A percentile compares a stretch with the other conserved stretches of the same genome.
These are phyloP conservation scores for Hypoxylon sp. DNA, from an alignment of 2,329 filamentous ascomycete genomes.

Conservation along the genomic window DNA sequence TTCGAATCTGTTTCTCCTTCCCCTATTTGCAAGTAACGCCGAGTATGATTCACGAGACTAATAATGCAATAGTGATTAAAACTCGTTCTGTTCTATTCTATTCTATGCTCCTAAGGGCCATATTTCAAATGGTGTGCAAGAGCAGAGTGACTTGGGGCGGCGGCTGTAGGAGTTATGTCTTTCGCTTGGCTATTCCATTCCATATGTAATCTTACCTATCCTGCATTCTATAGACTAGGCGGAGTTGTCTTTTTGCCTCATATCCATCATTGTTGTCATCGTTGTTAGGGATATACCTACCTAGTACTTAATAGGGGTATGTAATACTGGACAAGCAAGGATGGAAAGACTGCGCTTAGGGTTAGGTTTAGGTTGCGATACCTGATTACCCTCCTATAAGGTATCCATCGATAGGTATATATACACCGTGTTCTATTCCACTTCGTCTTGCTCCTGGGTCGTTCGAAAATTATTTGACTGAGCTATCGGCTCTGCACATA, in stretches of 20 bases:
- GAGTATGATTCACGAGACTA: constrained; percentile 28
- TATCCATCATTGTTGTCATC: background rate
- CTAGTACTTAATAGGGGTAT: constrained; percentile 1
- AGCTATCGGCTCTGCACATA: background rate
- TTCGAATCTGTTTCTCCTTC: constrained; percentile 43
- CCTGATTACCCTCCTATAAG: background rate
- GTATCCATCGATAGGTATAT: background rate
- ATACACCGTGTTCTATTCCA: background rate
- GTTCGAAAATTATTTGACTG: background rate
- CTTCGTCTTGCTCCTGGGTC: background rate
- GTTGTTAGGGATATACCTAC: constrained; percentile 9
- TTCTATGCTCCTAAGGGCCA: constrained; percentile 2
- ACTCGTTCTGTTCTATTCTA: background rate
- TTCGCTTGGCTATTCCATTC: constrained; percentile 28
- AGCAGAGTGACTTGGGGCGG: background rate
- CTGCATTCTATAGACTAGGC: constrained; percentile 22
- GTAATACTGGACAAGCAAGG: constrained; percentile 5
- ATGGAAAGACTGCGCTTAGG: constrained; percentile 15
- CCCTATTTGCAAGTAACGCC: background rate
- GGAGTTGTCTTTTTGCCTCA: constrained; percentile 8
- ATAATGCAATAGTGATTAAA: constrained; percentile 49
- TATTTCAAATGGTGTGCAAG: background rate
- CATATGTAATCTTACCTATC: constrained; percentile 24
- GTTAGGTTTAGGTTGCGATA: constrained; percentile 11
- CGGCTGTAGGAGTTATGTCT: constrained; percentile 8